Evolutionary conservation across 1,284 basidiomycete species (phyloP), one percentile per base, ranked within the genome.

Genomic region (Malassezia obtusa): DNA sequence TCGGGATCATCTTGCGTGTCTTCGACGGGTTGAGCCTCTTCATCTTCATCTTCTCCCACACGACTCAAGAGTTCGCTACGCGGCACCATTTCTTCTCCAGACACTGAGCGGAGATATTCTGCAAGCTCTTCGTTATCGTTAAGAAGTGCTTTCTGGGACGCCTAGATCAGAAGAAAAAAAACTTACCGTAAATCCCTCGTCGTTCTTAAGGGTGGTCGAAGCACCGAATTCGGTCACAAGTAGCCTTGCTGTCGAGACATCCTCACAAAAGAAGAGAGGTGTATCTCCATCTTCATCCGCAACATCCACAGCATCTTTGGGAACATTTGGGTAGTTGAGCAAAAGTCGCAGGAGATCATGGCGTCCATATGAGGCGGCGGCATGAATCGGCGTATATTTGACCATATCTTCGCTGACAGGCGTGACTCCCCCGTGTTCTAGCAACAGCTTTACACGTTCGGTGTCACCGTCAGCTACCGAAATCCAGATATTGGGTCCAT

Each of bases 361-460:
- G 4, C 68, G 63, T 0, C 57, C 61, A 52, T 73, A 73, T 9
- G 71, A 73, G 1, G 69, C 71, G 2, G 71, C 71, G 2, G 71
- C 71, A 46, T 73, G 71, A 1, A 73, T 46, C 0, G 71, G 69
- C 15, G 69, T 73, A 45, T 73, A 73, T 2, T 62, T 63, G 52
- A 58, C 61, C 25, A 57, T 46, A 50, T 73, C 71, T 7, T 61
- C 52, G 32, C 54, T 59, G 11, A 52, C 62, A 9, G 69, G 66
- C 2, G 61, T 63, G 28, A 64, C 45, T 48, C 61, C 59, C 31
- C 63, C 62, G 12, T 38, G 31, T 7, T 68, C 63, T 19, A 73
- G 50, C 30, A 68, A 60, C n/a, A 60, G 49, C 25, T 59, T 52
- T 36, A 73, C 71, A 17, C 64, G 58, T 1, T 59, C 60, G 4